Evolutionary conservation across 331 rosid genomes (phyloP).

Genomic region (Pyracantha coccinea): DNA sequence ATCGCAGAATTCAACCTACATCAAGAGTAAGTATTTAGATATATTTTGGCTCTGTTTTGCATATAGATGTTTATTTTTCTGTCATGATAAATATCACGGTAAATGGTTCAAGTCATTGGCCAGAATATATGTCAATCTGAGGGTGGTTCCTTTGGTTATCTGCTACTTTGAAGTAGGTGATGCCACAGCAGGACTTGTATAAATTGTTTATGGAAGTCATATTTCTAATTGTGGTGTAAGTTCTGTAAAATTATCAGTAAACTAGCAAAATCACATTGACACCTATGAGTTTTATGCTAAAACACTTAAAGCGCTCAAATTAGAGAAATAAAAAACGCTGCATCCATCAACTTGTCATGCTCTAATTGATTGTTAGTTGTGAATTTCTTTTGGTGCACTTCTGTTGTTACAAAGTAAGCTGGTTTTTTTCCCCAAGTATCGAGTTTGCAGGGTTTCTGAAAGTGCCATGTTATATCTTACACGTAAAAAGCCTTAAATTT

Average conservation of each 20-base stretch:
- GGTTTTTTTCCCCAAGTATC: background rate
- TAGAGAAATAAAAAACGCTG: no score
- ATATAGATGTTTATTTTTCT: background rate
- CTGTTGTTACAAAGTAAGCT: background rate
- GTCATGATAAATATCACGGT: background rate
- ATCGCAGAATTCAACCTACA: slow-evolving; percentile 93
- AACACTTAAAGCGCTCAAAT: background rate
- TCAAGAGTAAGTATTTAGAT: slow-evolving; percentile 65
- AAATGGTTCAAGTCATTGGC: background rate
- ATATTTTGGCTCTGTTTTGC: background rate
- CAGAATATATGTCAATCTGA: background rate
- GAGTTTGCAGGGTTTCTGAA: background rate
- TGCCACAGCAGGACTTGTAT: background rate
- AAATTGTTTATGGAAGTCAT: background rate
- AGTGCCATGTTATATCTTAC: background rate
- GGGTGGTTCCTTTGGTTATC: background rate
- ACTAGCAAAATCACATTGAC: background rate
- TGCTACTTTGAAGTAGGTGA: background rate
- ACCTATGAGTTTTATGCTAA: background rate
- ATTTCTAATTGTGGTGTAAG: background rate
- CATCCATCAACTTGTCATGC: background rate
- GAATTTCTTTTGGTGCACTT: background rate
- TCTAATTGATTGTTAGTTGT: background rate
- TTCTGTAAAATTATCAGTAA: background rate
- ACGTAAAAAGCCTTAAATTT: background rate